Conservation (phyloP, 192 early-diverging fungal genomes). For the Obelidium mucronatum region DNA sequence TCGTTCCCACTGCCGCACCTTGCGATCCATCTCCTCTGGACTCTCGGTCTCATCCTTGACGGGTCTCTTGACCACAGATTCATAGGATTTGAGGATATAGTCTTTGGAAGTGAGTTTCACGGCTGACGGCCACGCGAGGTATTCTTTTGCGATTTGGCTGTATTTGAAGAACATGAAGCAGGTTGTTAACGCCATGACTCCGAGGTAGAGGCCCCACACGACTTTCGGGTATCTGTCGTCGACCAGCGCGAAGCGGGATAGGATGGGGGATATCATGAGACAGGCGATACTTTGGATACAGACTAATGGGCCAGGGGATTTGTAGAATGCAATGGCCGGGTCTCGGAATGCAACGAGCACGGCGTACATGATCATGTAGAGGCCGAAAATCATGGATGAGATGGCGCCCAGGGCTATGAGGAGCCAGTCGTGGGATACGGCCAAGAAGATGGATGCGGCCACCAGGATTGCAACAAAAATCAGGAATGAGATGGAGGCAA, state of each 20-base stretch:
- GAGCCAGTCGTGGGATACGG: no score
- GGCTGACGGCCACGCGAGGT: conserved; percentile 45
- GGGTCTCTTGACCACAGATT: conserved; percentile 26
- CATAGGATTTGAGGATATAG: conserved; percentile 44
- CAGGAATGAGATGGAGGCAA: no score
- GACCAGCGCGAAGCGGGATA: conserved; percentile 37
- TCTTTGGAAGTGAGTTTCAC: conserved; percentile 41
- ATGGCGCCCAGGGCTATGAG: no score
- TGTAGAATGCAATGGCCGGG: no score
- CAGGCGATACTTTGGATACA: conserved; percentile 38
- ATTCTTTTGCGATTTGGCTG: conserved; percentile 35
- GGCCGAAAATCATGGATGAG: no score
- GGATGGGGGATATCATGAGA: conserved; percentile 39
- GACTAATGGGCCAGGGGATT: conserved; percentile 44
- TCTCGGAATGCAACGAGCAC: no score
- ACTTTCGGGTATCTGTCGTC: conserved; percentile 15
- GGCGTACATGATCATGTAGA: no score
- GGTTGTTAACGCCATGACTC: conserved; percentile 25
- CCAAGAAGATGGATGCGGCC: no score
- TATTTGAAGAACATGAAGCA: conserved; percentile 41
- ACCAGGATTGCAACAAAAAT: no score
- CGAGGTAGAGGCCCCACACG: conserved; percentile 38
- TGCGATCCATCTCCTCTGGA: no score
- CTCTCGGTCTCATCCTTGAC: no score
- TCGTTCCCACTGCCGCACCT: no score